These are phyloP conservation scores for Plectosphaerella cucumerina DNA, from an alignment of 2,329 filamentous ascomycete genomes.

Conservation along the genomic window DNA sequence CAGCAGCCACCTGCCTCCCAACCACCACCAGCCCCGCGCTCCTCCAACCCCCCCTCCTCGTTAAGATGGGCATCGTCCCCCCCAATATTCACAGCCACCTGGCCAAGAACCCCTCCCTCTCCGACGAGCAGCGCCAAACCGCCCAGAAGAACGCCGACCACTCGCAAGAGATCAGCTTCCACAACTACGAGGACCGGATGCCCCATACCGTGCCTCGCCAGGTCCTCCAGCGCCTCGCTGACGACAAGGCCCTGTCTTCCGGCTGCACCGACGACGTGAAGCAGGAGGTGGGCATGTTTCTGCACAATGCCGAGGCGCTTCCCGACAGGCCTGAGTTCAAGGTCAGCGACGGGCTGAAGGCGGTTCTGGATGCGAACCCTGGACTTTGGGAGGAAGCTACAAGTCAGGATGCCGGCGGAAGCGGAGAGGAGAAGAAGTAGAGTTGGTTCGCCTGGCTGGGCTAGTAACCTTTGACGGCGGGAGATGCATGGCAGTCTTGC, in stretches of 20 bases:
- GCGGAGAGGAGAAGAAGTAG: not conserved
- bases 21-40: not conserved
- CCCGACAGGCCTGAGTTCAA: not conserved
- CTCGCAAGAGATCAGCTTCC: not conserved
- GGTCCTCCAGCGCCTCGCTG: not conserved
- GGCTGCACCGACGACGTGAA: not conserved
- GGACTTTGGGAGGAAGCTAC: not conserved
- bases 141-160: not conserved
- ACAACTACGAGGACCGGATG: not conserved
- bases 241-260: not conserved
- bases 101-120: not conserved
- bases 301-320: not conserved
- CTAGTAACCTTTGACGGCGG: not conserved
- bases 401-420: not conserved
- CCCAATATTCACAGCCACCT: not conserved
- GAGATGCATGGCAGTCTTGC: not conserved
- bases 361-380: not conserved
- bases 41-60: not conserved
- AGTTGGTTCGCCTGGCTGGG: not conserved
- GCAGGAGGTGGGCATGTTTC: not conserved
- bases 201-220: not conserved
- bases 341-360: not conserved
- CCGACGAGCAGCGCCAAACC: not conserved
- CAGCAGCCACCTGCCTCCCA: not conserved
- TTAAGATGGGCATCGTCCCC: not conserved